phyloP scores from a whole-genome alignment of 2,329 filamentous ascomycete species.

The Neonectria sp. region DNA sequence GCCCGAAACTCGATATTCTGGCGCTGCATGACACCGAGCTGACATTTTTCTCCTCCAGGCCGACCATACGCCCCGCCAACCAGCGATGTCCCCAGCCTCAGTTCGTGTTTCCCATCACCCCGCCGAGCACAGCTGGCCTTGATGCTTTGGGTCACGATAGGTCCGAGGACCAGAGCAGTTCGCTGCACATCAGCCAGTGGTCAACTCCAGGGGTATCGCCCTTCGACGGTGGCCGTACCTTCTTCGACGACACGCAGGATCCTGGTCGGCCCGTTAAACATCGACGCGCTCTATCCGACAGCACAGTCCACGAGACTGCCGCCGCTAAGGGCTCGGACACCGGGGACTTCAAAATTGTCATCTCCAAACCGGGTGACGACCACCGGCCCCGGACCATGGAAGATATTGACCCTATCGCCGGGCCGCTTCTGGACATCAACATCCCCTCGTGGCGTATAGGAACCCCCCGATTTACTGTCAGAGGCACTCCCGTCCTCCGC shows the following conservation, averaged over 20 bases:
- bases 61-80: slow-evolving; percentile 73
- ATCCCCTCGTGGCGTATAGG: slow-evolving; percentile 91
- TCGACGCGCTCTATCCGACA: slow-evolving; percentile 81
- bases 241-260: slow-evolving; percentile 49
- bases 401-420: slow-evolving; percentile 61
- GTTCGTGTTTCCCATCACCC: slow-evolving; percentile 73
- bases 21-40: slow-evolving; percentile 33
- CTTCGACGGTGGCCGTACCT: slow-evolving; percentile 52
- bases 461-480: slow-evolving; percentile 83
- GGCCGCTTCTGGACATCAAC: slow-evolving; percentile 77
- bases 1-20: slow-evolving; percentile 32
- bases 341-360: slow-evolving; percentile 84
- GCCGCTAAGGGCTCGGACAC: slow-evolving; percentile 68
- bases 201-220: slow-evolving; percentile 59
- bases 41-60: slow-evolving; percentile 58
- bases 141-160: slow-evolving; percentile 59
- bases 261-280: slow-evolving; percentile 55
- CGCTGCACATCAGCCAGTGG: slow-evolving; percentile 57
- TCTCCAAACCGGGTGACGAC: slow-evolving; percentile 78
- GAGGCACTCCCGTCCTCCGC: slow-evolving; percentile 83
- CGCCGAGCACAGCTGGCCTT: slow-evolving; percentile 71
- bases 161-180: slow-evolving; percentile 45
- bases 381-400: slow-evolving; percentile 75
- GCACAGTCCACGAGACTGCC: slow-evolving; percentile 78
- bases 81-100: slow-evolving; percentile 74